Conservation (phyloP, 345 rosid species). For the Rubroshorea leprosula region DNA sequence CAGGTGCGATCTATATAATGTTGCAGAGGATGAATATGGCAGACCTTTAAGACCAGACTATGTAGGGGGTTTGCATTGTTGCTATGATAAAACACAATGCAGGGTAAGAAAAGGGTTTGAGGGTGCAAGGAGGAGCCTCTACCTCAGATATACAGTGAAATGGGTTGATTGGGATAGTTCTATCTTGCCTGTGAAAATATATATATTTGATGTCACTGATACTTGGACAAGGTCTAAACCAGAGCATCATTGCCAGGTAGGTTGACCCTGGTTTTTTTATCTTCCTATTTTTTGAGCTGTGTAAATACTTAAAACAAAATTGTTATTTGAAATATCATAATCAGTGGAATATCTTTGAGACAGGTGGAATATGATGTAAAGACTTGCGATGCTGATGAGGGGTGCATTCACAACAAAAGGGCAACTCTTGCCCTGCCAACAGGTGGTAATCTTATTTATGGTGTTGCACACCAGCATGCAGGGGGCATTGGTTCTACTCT, state of each 20-base stretch:
- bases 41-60: constrained; percentile 47
- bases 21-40: constrained; percentile 49
- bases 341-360: background rate
- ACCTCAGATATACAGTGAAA: constrained; percentile 55
- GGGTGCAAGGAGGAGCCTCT: constrained; percentile 38
- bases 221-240: constrained; percentile 30
- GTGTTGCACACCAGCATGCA: constrained; percentile 74
- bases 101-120: constrained; percentile 47
- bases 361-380: constrained; percentile 71
- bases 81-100: constrained; percentile 67
- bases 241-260: constrained; percentile 59
- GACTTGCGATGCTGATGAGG: constrained; percentile 9
- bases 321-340: background rate
- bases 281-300: background rate
- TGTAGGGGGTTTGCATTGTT: constrained; percentile 63
- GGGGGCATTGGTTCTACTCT: constrained; percentile 69
- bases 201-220: constrained; percentile 77
- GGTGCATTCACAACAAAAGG: constrained; percentile 45
- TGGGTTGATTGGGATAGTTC: constrained; percentile 71
- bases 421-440: constrained; percentile 51
- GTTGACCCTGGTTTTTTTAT: constrained; percentile 5
- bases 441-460: constrained; percentile 71
- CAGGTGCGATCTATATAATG: constrained; percentile 62
- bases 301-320: background rate
- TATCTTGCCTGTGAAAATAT: constrained; percentile 57